Evolutionary conservation across 179 eudicot genomes (phyloP), one percentile per base, ranked within the genome.

Genomic region (Gypsophila paniculata): DNA sequence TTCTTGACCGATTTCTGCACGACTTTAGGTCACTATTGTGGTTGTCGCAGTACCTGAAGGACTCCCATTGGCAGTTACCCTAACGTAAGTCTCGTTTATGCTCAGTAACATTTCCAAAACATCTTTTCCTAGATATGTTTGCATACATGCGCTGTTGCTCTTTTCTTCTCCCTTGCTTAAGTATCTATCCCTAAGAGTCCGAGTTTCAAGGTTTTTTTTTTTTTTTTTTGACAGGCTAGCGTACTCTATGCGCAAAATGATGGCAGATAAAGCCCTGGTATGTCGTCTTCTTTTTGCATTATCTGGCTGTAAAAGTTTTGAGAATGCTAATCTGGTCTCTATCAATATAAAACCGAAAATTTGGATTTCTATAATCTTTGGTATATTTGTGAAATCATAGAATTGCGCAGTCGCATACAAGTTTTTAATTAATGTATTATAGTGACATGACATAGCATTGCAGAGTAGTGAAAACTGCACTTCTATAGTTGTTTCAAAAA

Each of bases 21-120:
- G 54, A 74, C 5, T 39, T 39, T 72, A 92, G 96, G 97, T 91
- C 68, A 89, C 97, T 66, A 91, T 93, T 79, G 97, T 93, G 72
- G 98, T 93, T 69, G 98, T 93, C 77, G 98, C 97, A 32, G 97
- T 93, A 63, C 97, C 98, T 73, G 98, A 91, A 85, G 98, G 97
- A 76, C 96, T 91, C 59, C 97, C 97, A 49, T 82, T 91, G 78
- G 98, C 97, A 72, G 97, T 93, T 68, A 91, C 98, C 25, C 76
- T 93, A 78, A 93, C 98, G 97, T 91, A 82, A 86, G 90, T 80
- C 59, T 75, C 75, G 62, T 67, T 60, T 39, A 21, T 60, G 23
- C 17, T 46, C 25, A n/a, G 34, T 57, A 26, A 29, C 21, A 3
- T 48, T 59, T 44, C 5, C 62, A 5, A 32, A 49, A 10, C 5